Conservation (phyloP, 2,329 filamentous ascomycete genomes). For the Neofusicoccum sp. region DNA sequence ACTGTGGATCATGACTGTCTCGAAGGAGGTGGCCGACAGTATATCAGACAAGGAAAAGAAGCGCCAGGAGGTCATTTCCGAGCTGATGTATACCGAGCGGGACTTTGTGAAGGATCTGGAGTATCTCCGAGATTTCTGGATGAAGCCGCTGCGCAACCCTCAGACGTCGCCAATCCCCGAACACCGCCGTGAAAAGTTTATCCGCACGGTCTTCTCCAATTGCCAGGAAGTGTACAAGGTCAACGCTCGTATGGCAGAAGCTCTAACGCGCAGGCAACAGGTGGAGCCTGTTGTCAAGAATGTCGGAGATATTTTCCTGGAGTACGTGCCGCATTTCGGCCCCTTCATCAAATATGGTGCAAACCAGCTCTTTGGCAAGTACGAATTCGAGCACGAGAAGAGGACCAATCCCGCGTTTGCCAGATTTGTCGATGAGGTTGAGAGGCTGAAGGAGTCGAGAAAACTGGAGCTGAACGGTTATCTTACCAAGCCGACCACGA, state of each 20-base stretch:
- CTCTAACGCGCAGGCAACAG: conserved; percentile 87
- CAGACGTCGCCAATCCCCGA: conserved; percentile 80
- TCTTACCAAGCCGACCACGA: conserved; percentile 93
- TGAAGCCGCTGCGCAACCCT: conserved; percentile 75
- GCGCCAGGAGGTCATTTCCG: conserved; percentile 94
- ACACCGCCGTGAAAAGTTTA: conserved; percentile 82
- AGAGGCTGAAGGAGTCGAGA: conserved; percentile 90
- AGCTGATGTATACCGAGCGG: conserved; percentile 96
- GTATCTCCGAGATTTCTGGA: conserved; percentile 98
- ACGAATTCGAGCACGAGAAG: conserved; percentile 96
- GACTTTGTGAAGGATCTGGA: conserved; percentile 99
- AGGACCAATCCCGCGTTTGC: conserved; percentile 79
- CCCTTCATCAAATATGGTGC: conserved; percentile 96
- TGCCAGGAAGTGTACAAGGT: conserved; percentile 92
- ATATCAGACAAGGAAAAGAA: conserved; percentile 93
- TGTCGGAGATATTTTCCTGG: conserved; percentile 90
- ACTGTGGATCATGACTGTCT: conserved; percentile 98
- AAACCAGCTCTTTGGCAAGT: conserved; percentile 94
- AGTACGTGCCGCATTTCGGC: conserved; percentile 87
- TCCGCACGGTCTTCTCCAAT: conserved; percentile 93
- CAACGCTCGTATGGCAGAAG: conserved; percentile 82
- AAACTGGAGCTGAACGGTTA: conserved; percentile 98
- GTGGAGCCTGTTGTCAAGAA: conserved; percentile 84
- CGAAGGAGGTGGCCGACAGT: conserved; percentile 88
- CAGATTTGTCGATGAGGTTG: conserved; percentile 94